Evolutionary conservation across 352 stramenopile genomes (phyloP).

Genomic region (Thalassiosira livingstoniorum): DNA sequence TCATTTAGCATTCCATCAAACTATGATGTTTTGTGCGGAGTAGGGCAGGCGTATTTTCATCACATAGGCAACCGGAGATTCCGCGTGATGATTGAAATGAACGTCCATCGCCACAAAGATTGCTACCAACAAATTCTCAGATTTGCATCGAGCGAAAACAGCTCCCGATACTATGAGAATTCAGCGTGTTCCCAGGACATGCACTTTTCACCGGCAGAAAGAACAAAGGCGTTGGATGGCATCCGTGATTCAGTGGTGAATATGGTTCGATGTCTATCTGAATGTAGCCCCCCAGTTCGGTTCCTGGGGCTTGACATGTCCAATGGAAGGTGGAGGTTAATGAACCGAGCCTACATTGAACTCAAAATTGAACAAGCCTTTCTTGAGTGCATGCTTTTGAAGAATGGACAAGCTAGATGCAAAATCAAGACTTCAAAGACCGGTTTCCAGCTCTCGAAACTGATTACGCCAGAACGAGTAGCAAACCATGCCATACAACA

Average conservation of each 20-base stretch:
- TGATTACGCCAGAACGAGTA: neutral
- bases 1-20: constrained; percentile 35
- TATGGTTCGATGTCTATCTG: constrained; percentile 25
- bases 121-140: neutral
- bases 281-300: constrained; percentile 29
- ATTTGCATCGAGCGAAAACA: constrained; percentile 1
- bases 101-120: constrained; percentile 23
- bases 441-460: no score
- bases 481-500: no score
- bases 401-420: neutral
- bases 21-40: constrained; percentile 48
- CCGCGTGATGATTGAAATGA: constrained; percentile 55
- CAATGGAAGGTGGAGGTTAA: constrained; percentile 34
- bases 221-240: neutral
- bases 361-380: constrained; percentile 50
- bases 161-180: no score
- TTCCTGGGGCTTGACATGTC: constrained; percentile 52
- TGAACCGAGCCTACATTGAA: constrained; percentile 30
- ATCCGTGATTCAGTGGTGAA: constrained; percentile 33
- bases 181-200: no score
- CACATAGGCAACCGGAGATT: constrained; percentile 53
- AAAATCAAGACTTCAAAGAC: no score
- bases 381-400: constrained; percentile 45
- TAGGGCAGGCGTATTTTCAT: constrained; percentile 39
- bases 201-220: neutral